Base-by-base conservation (phyloP, 2,329 filamentous ascomycete species). In the Didymella segeticola region DNA sequence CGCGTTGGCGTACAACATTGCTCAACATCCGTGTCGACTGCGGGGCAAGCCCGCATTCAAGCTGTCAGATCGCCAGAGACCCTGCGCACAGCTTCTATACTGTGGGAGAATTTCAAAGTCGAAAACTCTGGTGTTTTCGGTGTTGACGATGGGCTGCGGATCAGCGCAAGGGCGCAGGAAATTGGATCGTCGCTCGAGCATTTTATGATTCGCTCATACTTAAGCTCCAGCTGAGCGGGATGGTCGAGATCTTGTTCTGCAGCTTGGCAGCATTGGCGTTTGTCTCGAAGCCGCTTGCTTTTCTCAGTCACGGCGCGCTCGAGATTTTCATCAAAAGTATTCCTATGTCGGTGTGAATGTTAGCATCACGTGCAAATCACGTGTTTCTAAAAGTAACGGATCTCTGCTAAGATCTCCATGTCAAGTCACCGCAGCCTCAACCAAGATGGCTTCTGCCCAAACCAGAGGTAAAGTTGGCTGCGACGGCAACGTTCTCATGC, bases 191-290 rank as follows among this genome's bases (percentile, higher is more conserved):
- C 33, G 42, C 46, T 20, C 19, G 47, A n/a, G 12, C 14, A 25
- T 25, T 29, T 23, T 43, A 17, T 52, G 26, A 49, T 53, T 57
- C 33, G 45, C n/a, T 31, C 22, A 33, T 12, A 46, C 15, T 46
- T 47, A 55, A 55, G 53, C 48, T 54, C 46, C 48, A 49, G 56
- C 47, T 42, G 20, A n/a, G 14, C 22, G 19, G 15, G 14, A 22
- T 12, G 31, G 43, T 57, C 57, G 57, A 60, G 53, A 52, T 55
- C 53, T 51, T 54, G 47, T 51, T 48, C 41, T 34, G 19, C 29
- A 27, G 20, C 53, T 60, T 60, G 53, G 57, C 53, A 33, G 14
- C 27, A 33, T 47, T 41, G 27, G 30, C 43, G 19, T 12, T 9
- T 4, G 29, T 33, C 17, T 10, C 25, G 17, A 9, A 9, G 43